Percentiles rank a stretch among this genome's conserved stretches.
phyloP scores from a whole-genome alignment of 1,284 basidiomycete genomes.

The Leucoagaricus sp. region DNA sequence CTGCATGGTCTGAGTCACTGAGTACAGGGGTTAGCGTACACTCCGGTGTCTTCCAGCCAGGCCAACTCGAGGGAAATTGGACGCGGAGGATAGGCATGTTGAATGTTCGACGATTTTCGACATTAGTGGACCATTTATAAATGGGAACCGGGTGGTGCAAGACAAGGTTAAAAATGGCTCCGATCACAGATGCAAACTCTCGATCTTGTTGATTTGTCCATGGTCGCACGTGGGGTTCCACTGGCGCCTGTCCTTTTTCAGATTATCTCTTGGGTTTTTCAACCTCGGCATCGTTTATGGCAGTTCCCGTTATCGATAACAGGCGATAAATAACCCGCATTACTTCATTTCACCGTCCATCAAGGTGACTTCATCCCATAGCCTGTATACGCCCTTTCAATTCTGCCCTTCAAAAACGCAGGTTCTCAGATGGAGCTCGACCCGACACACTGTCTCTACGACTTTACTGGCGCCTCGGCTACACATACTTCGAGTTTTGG shows the following conservation, averaged over 20 bases:
- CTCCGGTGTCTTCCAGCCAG: slow-evolving; percentile 35
- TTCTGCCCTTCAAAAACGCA: background rate
- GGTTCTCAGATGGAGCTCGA: background rate
- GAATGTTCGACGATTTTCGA: background rate
- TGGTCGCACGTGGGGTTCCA: slow-evolving; percentile 6
- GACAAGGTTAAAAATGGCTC: background rate
- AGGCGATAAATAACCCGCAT: background rate
- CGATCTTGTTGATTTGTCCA: slow-evolving; percentile 3
- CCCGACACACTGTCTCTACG: background rate
- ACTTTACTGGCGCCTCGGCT: background rate
- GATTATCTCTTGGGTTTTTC: background rate
- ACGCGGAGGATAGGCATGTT: slow-evolving; percentile 27
- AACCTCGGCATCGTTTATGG: background rate
- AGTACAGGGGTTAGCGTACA: slow-evolving; percentile 26
- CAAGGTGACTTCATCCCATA: background rate
- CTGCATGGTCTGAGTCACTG: background rate
- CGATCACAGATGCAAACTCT: background rate
- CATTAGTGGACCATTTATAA: slow-evolving; percentile 2
- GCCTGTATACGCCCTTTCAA: background rate
- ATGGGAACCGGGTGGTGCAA: slow-evolving; percentile 1
- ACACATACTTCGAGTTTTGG: background rate
- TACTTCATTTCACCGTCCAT: background rate
- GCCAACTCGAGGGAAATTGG: slow-evolving; percentile 35
- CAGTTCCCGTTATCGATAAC: slow-evolving; percentile 5
- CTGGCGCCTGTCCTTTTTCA: background rate